Base-by-base conservation (phyloP, 1,284 basidiomycete genomes). In the Heterobasidion parviporum region DNA sequence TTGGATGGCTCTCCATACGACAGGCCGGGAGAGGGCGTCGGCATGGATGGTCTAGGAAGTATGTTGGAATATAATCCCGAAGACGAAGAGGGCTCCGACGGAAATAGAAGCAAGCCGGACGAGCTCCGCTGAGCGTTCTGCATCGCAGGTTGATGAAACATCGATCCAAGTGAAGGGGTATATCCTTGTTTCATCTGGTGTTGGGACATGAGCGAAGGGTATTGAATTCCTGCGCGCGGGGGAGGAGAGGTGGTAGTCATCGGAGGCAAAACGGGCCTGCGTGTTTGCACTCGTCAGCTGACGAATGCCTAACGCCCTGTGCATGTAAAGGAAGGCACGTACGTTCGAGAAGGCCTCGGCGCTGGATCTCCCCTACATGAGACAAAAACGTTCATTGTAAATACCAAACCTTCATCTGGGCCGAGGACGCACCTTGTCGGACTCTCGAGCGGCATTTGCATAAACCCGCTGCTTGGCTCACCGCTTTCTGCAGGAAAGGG, bases 121-220 rank as follows among this genome's bases (percentile, higher is more conserved):
- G 44, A 54, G 52, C 50, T 54, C 26, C 32, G 52, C 52, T 14
- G 44, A 20, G 26, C 47, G 56, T 8, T 51, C 41, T 8, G 53
- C n/a, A 20, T 61, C 14, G 54, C 52, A 50, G 57, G 57, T 38
- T 60, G 68, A 59, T 65, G 62, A 64, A 82, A 80, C 77, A 81
- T 81, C 47, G 81, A 81, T 57, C 74, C 73, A 10, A 80, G 61
- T 20, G 80, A 80, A 16, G 80, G 81, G n/a, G 73, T 70, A 59
- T 88, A 89, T 9, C 86, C 85, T 62, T 89, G 86, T 49, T 71
- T 75, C 59, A 79, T 77, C 67, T 89, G 85, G 60, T 89, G 85
- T 56, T 77, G 77, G 2, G 82, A 79, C 85, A 88, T 88, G 33
- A 85, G 73, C 16, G 77, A 71, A 1, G 83, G 83, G 61, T 85